phyloP scores from a whole-genome alignment of 2,329 filamentous ascomycete genomes.

The Phaeosphaeria sp. region DNA sequence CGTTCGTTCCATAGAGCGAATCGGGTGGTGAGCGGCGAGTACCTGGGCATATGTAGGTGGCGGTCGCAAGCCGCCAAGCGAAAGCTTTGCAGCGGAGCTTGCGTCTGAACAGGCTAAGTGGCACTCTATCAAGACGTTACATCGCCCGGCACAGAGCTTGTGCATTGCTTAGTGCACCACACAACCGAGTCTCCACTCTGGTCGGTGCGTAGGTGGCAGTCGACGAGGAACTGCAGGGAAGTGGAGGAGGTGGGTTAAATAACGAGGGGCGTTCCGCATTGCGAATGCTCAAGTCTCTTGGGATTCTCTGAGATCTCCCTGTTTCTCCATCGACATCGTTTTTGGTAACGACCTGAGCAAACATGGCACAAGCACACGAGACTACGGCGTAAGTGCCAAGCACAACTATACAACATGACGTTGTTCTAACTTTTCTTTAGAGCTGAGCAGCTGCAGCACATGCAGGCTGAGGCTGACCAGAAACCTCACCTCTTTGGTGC shows the following conservation, averaged over 20 bases:
- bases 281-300: conserved; percentile 16
- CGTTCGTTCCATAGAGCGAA: conserved; percentile 2
- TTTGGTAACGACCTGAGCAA: conserved; percentile 8
- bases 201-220: conserved; percentile 6
- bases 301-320: conserved; percentile 8
- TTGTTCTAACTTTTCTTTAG: conserved; percentile 14
- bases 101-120: conserved; percentile 15
- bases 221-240: neutral
- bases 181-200: conserved; percentile 14
- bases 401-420: conserved; percentile 1
- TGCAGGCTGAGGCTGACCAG: conserved; percentile 38
- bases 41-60: conserved; percentile 10
- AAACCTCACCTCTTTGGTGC: conserved; percentile 37
- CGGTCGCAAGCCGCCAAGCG: conserved; percentile 35
- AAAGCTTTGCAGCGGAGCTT: conserved; percentile 30
- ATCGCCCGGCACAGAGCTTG: conserved; percentile 36
- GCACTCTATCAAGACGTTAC: conserved; percentile 38
- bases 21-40: neutral
- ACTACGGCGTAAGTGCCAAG: conserved; percentile 32
- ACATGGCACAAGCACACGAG: conserved; percentile 37
- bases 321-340: conserved; percentile 9
- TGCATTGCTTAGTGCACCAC: conserved; percentile 26
- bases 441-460: conserved; percentile 39
- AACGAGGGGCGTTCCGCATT: conserved; percentile 22
- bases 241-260: conserved; percentile 30